Evolutionary conservation across 495 filamentous ascomycete species (phyloP).

Genomic region (Polyplosphaeria fusca): DNA sequence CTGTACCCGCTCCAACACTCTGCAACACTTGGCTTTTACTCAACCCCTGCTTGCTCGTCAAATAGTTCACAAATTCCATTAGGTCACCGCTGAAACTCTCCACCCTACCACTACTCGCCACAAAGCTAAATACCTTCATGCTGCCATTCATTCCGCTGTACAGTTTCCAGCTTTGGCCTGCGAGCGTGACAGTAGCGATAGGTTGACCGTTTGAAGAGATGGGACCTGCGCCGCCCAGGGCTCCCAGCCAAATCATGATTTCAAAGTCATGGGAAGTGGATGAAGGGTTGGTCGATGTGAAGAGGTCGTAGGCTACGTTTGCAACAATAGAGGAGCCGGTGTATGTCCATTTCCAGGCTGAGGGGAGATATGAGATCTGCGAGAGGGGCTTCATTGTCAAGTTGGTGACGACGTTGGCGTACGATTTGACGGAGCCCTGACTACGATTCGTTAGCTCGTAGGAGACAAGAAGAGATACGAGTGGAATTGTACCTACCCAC

Average conservation of each 20-base stretch:
- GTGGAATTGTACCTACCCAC: background rate
- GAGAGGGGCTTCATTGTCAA: constrained; percentile 2
- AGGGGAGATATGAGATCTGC: background rate
- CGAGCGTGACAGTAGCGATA: constrained; percentile 54
- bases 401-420: constrained; percentile 1
- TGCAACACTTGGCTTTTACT: constrained; percentile 53
- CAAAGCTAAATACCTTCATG: constrained; percentile 61
- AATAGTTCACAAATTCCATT: constrained; percentile 56
- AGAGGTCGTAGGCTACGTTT: constrained; percentile 66
- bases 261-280: constrained; percentile 55
- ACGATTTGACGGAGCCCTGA: constrained; percentile 9
- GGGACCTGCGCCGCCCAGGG: constrained; percentile 59
- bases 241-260: constrained; percentile 70
- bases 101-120: constrained; percentile 38
- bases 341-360: constrained; percentile 39
- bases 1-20: constrained; percentile 56
- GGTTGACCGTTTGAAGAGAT: constrained; percentile 57
- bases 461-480: no score
- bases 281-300: constrained; percentile 48
- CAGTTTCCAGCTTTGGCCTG: constrained; percentile 51
- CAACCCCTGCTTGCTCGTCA: constrained; percentile 50
- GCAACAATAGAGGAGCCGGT: constrained; percentile 54
- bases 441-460: no score
- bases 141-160: constrained; percentile 55
- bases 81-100: constrained; percentile 56